Conservation (phyloP, 805 yeast species). For the Candida sakaeoensis region DNA sequence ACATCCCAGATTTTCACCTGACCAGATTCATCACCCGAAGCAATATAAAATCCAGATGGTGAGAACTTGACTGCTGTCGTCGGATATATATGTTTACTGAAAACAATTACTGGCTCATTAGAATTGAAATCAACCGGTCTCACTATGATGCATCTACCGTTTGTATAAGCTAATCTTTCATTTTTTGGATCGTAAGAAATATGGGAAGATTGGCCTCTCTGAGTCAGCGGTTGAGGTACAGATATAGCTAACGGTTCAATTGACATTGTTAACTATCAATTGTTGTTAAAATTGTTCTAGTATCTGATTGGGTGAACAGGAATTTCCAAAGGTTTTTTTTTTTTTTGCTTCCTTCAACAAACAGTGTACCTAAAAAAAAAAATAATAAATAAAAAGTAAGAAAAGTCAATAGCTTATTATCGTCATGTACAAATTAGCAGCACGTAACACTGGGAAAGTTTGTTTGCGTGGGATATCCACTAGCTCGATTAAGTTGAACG, state of each 20-base stretch:
- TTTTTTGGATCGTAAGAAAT: constrained; percentile 69
- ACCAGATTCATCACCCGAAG: constrained; percentile 92
- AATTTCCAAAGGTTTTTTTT: not conserved
- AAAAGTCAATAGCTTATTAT: not conserved
- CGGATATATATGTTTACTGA: constrained; percentile 61
- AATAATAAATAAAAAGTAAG: no score
- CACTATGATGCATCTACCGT: constrained; percentile 75
- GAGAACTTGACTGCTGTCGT: constrained; percentile 85
- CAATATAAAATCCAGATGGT: constrained; percentile 86
- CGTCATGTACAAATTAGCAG: constrained; percentile 7
- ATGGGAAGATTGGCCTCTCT: constrained; percentile 65
- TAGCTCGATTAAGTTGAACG: constrained; percentile 5
- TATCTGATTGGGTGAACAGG: constrained; percentile 6
- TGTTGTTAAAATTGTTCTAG: not conserved
- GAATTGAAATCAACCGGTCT: constrained; percentile 60
- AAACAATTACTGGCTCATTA: constrained; percentile 49
- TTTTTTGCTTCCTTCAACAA: no score
- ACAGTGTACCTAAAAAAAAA: not conserved
- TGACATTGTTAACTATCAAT: constrained; percentile 17
- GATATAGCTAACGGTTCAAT: constrained; percentile 31
- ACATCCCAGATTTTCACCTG: constrained; percentile 84
- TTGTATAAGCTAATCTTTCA: constrained; percentile 73
- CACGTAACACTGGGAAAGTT: constrained; percentile 1
- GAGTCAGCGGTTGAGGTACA: constrained; percentile 81
- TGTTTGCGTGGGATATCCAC: constrained; percentile 9